Conservation (phyloP, 495 filamentous ascomycete genomes). For the Articulospora tetracladia region DNA sequence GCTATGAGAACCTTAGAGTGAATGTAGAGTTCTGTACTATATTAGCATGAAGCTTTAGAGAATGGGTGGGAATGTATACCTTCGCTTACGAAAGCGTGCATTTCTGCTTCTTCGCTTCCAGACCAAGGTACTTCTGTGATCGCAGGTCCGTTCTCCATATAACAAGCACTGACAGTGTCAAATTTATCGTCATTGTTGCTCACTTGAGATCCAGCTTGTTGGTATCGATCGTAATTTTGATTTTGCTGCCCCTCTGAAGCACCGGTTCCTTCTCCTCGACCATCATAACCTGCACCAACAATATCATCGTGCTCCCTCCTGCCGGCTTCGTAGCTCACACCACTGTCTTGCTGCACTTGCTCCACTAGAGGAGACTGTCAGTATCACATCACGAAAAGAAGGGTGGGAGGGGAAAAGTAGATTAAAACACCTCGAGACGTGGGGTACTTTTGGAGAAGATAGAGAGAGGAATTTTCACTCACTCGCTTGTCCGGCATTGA, state of each 20-base stretch:
- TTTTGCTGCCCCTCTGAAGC: conserved; percentile 34
- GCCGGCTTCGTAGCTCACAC: conserved; percentile 71
- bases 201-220: conserved; percentile 55
- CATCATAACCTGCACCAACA: conserved; percentile 29
- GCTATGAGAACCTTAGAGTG: conserved; percentile 94
- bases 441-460: no score
- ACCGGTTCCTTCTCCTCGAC: conserved; percentile 21
- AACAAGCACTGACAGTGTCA: conserved; percentile 74
- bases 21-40: conserved; percentile 61
- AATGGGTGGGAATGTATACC: conserved; percentile 10
- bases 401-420: no score
- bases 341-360: conserved; percentile 60
- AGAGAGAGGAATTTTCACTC: no score
- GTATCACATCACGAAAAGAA: no score
- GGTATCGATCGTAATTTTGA: conserved; percentile 57
- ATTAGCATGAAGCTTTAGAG: background rate
- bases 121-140: conserved; percentile 80
- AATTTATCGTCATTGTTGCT: conserved; percentile 42
- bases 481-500: conserved; percentile 66
- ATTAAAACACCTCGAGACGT: no score
- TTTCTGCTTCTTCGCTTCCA: conserved; percentile 65
- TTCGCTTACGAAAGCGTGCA: conserved; percentile 87
- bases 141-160: conserved; percentile 78
- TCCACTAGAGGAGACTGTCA: no score
- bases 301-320: conserved; percentile 61